A percentile compares a stretch with the other conserved stretches of the same genome.
phyloP scores from a whole-genome alignment of 1,284 basidiomycete species.

The Cryptococcus sp. region DNA sequence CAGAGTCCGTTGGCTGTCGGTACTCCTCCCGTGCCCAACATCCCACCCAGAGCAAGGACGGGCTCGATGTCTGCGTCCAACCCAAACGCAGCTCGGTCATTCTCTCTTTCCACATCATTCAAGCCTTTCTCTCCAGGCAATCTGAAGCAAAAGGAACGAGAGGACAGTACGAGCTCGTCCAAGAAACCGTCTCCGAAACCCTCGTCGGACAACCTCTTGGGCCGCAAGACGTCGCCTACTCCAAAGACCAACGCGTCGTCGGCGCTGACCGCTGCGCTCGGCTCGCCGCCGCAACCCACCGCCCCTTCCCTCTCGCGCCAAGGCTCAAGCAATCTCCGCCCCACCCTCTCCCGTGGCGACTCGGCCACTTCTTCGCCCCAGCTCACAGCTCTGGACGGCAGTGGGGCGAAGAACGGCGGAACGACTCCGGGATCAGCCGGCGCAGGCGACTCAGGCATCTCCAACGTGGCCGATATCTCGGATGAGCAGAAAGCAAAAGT shows the following conservation, averaged over 20 bases:
- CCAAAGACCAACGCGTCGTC: slow-evolving; percentile 10
- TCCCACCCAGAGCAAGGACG: slow-evolving; percentile 18
- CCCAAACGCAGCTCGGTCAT: slow-evolving; percentile 7
- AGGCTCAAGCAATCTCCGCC: slow-evolving; percentile 7
- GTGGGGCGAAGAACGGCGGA: slow-evolving; percentile 2
- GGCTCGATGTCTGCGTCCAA: slow-evolving; percentile 15
- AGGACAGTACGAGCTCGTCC: neutral
- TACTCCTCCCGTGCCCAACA: slow-evolving; percentile 26
- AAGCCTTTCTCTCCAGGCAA: slow-evolving; percentile 5
- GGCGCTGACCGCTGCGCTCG: slow-evolving; percentile 25
- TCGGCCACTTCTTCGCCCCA: slow-evolving; percentile 18
- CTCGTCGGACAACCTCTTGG: slow-evolving; percentile 17
- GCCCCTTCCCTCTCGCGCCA: slow-evolving; percentile 3
- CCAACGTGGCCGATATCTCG: slow-evolving; percentile 48
- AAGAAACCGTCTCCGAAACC: slow-evolving; percentile 4
- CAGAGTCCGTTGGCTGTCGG: neutral
- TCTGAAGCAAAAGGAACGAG: neutral
- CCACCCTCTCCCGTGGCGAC: neutral
- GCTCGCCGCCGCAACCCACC: slow-evolving; percentile 8
- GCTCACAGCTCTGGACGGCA: neutral
- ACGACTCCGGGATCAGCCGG: slow-evolving; percentile 9
- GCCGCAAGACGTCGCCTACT: slow-evolving; percentile 13
- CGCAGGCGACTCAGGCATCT: slow-evolving; percentile 39
- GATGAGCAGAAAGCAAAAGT: slow-evolving; percentile 83
- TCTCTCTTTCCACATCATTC: slow-evolving; percentile 17